Evolutionary conservation across 768 basidiomycete species (phyloP).

Genomic region (Cyathus striatus): DNA sequence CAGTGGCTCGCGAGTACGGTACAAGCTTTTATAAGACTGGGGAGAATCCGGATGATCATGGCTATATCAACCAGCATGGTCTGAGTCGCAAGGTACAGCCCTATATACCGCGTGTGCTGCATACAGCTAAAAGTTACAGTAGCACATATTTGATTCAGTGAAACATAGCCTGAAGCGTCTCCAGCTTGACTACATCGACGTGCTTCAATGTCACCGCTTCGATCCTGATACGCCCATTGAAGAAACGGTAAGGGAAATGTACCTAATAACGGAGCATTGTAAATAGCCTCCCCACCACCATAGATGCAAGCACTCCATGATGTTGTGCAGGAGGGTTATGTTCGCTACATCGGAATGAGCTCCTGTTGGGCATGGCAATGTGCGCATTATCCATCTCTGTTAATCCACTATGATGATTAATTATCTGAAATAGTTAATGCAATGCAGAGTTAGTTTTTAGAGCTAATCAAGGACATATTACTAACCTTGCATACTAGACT

Average conservation of each 20-base stretch:
- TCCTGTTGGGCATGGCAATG: slow-evolving; percentile 55
- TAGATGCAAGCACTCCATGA: slow-evolving; percentile 69
- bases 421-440: slow-evolving; percentile 32
- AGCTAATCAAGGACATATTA: not conserved
- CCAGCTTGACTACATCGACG: slow-evolving; percentile 72
- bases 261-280: too few species aligned
- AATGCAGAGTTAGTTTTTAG: slow-evolving; percentile 44
- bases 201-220: slow-evolving; percentile 68
- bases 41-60: slow-evolving; percentile 25
- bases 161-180: slow-evolving; percentile 60
- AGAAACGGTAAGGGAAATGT: slow-evolving; percentile 32
- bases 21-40: not conserved
- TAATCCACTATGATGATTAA: not conserved
- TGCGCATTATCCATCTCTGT: slow-evolving; percentile 11
- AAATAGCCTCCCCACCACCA: not conserved
- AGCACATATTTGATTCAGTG: slow-evolving; percentile 68
- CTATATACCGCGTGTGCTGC: not conserved
- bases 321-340: slow-evolving; percentile 60
- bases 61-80: slow-evolving; percentile 54
- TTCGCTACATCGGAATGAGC: slow-evolving; percentile 56
- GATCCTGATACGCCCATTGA: slow-evolving; percentile 54
- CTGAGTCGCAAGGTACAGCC: slow-evolving; percentile 28
- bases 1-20: slow-evolving; percentile 19
- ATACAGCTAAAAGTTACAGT: not conserved
- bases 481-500: slow-evolving; percentile 28